Evolutionary conservation across 768 basidiomycete species (phyloP).

Genomic region (Candolleomyces eurysporus): DNA sequence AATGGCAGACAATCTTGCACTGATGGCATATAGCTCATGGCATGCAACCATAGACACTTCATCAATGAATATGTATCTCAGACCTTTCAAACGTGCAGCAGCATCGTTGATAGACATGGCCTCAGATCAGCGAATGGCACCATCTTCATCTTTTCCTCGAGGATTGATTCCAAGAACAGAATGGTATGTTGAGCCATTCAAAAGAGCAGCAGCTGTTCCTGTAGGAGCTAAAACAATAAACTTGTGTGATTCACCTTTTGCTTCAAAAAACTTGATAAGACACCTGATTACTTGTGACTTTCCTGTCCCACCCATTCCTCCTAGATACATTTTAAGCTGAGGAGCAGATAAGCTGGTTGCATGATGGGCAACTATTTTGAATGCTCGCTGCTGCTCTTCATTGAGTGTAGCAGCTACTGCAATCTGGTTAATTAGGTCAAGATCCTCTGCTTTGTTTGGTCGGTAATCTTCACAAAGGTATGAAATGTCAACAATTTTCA

Average conservation of each 20-base stretch:
- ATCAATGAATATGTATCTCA: constrained; percentile 15
- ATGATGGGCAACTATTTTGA: constrained; percentile 19
- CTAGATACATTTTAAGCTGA: constrained; percentile 29
- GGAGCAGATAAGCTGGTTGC: constrained; percentile 10
- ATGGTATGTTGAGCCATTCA: constrained; percentile 36
- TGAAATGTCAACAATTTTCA: too few relatives aligned
- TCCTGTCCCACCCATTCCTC: constrained; percentile 32
- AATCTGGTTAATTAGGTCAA: too few relatives aligned
- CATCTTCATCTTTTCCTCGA: too few relatives aligned
- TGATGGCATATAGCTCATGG: constrained; percentile 28
- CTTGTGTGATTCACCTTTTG: constrained; percentile 16
- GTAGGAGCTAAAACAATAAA: constrained; percentile 30
- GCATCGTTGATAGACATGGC: constrained; percentile 11
- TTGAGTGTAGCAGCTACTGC: constrained; percentile 17
- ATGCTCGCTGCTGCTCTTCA: constrained; percentile 29
- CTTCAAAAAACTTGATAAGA: constrained; percentile 18
- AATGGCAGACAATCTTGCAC: constrained; percentile 19
- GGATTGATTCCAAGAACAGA: constrained; percentile 25
- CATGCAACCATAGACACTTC: constrained; percentile 43
- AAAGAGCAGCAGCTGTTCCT: constrained; percentile 27
- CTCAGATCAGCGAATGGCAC: too few relatives aligned
- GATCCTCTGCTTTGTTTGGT: too few relatives aligned
- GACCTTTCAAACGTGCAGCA: constrained; percentile 10
- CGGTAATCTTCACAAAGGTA: too few relatives aligned
- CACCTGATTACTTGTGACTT: constrained; percentile 28